A percentile compares a stretch with the other conserved stretches of the same genome.
These are phyloP conservation scores for Colletotrichum eremochloae DNA, from an alignment of 2,329 filamentous ascomycete genomes.

Conservation along the genomic window DNA sequence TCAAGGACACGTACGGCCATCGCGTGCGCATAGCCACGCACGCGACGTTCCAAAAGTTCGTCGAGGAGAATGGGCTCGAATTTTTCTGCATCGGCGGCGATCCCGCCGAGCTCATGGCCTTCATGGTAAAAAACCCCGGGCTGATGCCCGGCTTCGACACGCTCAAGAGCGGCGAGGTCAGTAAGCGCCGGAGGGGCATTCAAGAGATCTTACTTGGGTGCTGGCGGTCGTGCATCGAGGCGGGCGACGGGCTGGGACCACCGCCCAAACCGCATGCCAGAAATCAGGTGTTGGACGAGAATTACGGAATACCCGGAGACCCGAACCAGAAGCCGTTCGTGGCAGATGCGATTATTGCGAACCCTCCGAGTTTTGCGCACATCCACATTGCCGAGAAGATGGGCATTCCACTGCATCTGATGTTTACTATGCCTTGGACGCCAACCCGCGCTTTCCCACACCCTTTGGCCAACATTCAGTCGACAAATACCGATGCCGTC, in stretches of 20 bases:
- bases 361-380: slow-evolving; percentile 83
- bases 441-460: slow-evolving; percentile 89
- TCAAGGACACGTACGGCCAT: slow-evolving; percentile 76
- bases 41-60: slow-evolving; percentile 74
- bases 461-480: slow-evolving; percentile 85
- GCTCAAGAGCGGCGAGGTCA: slow-evolving; percentile 81
- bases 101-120: slow-evolving; percentile 83
- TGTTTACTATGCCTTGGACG: slow-evolving; percentile 97
- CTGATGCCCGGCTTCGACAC: slow-evolving; percentile 87
- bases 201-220: slow-evolving; percentile 85
- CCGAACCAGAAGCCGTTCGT: slow-evolving; percentile 75
- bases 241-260: slow-evolving; percentile 74
- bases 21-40: slow-evolving; percentile 82
- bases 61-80: slow-evolving; percentile 78
- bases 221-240: slow-evolving; percentile 88
- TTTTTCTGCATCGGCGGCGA: slow-evolving; percentile 85
- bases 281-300: slow-evolving; percentile 66
- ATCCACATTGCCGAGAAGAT: slow-evolving; percentile 82
- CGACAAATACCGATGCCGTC: slow-evolving; percentile 80
- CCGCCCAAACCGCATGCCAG: slow-evolving; percentile 60
- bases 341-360: slow-evolving; percentile 84
- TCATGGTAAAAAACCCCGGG: slow-evolving; percentile 91
- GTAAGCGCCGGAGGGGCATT: slow-evolving; percentile 79
- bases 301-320: slow-evolving; percentile 56
- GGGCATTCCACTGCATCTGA: slow-evolving; percentile 82